Base-by-base conservation (phyloP, 2,329 filamentous ascomycete genomes). In the Hypoxylon sp. region DNA sequence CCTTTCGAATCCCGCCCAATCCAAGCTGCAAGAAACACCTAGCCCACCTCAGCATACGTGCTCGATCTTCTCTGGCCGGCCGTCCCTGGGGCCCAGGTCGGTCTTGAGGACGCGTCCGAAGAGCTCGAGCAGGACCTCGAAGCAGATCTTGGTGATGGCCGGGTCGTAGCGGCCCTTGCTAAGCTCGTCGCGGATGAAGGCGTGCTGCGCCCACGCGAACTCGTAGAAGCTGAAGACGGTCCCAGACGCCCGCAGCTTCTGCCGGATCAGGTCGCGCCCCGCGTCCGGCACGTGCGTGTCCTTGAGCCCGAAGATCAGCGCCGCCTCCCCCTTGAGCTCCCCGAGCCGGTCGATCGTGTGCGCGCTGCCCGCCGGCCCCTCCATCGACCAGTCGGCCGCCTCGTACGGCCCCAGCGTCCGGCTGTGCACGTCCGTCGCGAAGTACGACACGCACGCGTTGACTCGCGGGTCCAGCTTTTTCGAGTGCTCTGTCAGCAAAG, bases 121-220 rank as follows among this genome's bases (percentile, higher is more conserved):
- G 58, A 97, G 70, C 78, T 97, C 93, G 13, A 95, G 80, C 68
- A 97, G 76, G 74, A 97, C 89, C 80, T 96, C 91, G 72, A 96
- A 97, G 78, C 93, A 97, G 29, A 94, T 84, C 71, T 92, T 94
- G 3, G 88, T 87, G 55, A 97, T 82, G 17, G 90, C 91, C 0
- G 93, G 91, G 72, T 97, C 93, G 70, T 97, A 97, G 21, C 93
- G 83, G n/a, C 92, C 93, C 77, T 97, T 97, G 74, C 89, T 92
- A 57, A 95, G 79, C 78, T 97, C 93, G 70, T 97, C 93, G 15
- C 93, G 83, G 73, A 97, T 96, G 72, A 97, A 97, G 4, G 93
- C 93, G 78, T 96, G 93, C 75, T 97, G 93, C 3, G 93, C 92
- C 86, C 91, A 94, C n/a, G 91, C 90, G 64, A 90, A 87, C 77